A percentile compares a stretch with the other conserved stretches of the same genome.
Evolutionary conservation across 805 yeast genomes (phyloP).

Genomic region (Wickerhamomyces alni): DNA sequence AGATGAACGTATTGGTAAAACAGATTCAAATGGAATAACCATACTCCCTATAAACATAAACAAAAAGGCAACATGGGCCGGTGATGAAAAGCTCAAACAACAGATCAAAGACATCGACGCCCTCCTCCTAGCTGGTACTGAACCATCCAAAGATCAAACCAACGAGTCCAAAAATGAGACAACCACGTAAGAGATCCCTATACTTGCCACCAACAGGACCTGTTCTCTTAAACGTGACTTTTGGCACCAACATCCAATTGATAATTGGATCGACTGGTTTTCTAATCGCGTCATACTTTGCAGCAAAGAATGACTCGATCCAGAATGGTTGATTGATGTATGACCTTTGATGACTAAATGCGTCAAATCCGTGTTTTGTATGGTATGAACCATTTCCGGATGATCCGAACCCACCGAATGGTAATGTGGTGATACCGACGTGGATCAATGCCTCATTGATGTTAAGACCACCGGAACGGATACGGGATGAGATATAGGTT

Average conservation of each 20-base stretch:
- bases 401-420: slow-evolving; percentile 87
- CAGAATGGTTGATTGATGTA: slow-evolving; percentile 57
- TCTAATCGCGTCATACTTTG: slow-evolving; percentile 61
- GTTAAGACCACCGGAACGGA: slow-evolving; percentile 69
- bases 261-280: slow-evolving; percentile 27
- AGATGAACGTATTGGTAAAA: slow-evolving; percentile 52
- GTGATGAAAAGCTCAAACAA: slow-evolving; percentile 47
- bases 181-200: no score
- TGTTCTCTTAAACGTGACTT: slow-evolving; percentile 30
- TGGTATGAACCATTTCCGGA: slow-evolving; percentile 86
- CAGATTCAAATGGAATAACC: slow-evolving; percentile 39
- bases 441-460: slow-evolving; percentile 72
- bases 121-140: slow-evolving; percentile 12
- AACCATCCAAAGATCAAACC: slow-evolving; percentile 15
- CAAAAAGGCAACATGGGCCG: slow-evolving; percentile 65
- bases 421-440: slow-evolving; percentile 59
- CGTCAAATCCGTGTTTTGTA: slow-evolving; percentile 59
- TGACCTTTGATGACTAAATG: slow-evolving; percentile 76
- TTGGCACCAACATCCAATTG: slow-evolving; percentile 23
- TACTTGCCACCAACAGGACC: slow-evolving; percentile 23
- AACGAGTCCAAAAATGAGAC: slow-evolving; percentile 4
- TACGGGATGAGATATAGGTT: slow-evolving; percentile 38
- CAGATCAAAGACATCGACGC: slow-evolving; percentile 33
- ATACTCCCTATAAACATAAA: slow-evolving; percentile 65
- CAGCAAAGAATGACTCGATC: slow-evolving; percentile 51